Evolutionary conservation across 225 moss, liverwort and hornwort genomes (phyloP), one percentile per base, ranked within the genome.

Genomic region (Anthoceros angustus): DNA sequence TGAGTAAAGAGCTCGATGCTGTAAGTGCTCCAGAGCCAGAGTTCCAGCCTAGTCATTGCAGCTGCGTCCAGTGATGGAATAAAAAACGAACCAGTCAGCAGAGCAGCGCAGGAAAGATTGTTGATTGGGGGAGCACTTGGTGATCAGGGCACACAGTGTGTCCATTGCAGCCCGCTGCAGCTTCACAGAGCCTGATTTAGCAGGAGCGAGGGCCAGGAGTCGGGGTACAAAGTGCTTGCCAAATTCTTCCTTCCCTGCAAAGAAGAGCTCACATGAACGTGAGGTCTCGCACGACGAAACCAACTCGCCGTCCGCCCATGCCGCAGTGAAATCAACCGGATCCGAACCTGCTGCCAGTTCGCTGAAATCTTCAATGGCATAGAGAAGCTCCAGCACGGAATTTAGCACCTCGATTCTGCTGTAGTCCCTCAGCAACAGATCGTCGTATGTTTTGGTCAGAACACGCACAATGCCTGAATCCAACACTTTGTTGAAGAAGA

Each of bases 151-250:
- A 65, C 84, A 84, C 25, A 81, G 79, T 18, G 84, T 79, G 70
- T 81, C 84, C 45, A 77, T 75, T 66, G 79, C 79, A 43, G 84
- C 81, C 16, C 81, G 81, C 18, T 81, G 81, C 71, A 84, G 68
- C 60, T 66, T 81, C 42, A 84, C 72, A 7, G 79, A 73, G 9
- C 63, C 63, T 39, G 70, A 39, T 70, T 77, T 75, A 39, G 77
- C 48, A 25, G 73, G 72, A 43, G 74, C 75, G 20, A 84, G 66
- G 12, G 77, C 77, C 67, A 84, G 62, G 6, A 84, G 73, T 40
- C 81, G 81, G 21, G 43, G 25, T 42, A 84, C 41, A 69, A 84
- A 84, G 63, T 66, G 40, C 48, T 70, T 70, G 62, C 84, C 84
- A 63, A 76, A 84, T 12, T 67, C 64, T 42, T 72, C 66, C 66